Percentiles rank a stretch among this genome's conserved stretches.
Conservation (phyloP, 1,139 yeast species). For the Sugiyamaella sp. region DNA sequence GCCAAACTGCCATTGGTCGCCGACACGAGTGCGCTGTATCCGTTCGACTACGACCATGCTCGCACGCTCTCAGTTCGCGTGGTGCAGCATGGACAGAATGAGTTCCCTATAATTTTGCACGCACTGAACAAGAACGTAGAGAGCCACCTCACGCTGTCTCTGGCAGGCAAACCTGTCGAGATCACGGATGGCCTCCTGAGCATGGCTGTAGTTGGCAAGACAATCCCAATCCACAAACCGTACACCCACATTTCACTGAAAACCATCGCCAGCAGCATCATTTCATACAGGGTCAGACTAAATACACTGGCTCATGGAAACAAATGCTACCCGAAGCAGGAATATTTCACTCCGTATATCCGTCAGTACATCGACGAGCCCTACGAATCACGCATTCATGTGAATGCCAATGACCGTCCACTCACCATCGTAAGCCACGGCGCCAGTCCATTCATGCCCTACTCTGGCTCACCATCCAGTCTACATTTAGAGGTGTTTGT, state of each 20-base stretch:
- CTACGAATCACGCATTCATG: conserved; percentile 75
- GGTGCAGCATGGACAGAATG: not conserved
- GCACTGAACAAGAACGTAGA: conserved; percentile 4
- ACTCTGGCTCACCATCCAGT: conserved; percentile 35
- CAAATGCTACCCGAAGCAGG: conserved; percentile 16
- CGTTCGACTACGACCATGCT: conserved; percentile 10
- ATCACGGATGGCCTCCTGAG: conserved; percentile 12
- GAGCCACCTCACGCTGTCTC: conserved; percentile 12
- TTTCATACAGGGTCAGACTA: conserved; percentile 26
- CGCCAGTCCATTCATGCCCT: conserved; percentile 76
- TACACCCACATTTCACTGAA: conserved; percentile 24
- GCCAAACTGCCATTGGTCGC: conserved; percentile 7
- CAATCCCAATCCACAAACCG: conserved; percentile 15
- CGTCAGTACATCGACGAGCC: conserved; percentile 67
- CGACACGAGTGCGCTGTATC: conserved; percentile 9
- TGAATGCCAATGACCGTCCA: conserved; percentile 47
- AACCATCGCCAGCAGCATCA: conserved; percentile 25
- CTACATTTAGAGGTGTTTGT: conserved; percentile 43
- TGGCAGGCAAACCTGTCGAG: not conserved
- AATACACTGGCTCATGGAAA: conserved; percentile 13
- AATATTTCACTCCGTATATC: conserved; percentile 56
- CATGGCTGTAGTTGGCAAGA: conserved; percentile 16
- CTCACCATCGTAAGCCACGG: conserved; percentile 59
- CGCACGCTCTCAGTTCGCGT: conserved; percentile 7
- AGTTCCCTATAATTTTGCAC: conserved; percentile 10